Evolutionary conservation across 306 rosid genomes (phyloP), one percentile per base, ranked within the genome.

Genomic region (Hippophae tibetana): DNA sequence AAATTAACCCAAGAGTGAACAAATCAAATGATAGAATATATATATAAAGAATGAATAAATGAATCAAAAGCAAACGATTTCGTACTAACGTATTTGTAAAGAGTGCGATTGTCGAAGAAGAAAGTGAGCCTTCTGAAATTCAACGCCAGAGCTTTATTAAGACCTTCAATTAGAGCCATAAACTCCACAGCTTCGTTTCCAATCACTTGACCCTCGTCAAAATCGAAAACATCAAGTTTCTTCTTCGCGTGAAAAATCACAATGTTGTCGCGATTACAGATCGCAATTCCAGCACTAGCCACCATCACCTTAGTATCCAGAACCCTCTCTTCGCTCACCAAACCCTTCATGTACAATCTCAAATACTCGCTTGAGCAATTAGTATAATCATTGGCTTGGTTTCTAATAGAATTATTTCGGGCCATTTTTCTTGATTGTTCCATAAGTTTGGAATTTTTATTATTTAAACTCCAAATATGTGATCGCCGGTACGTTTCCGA

Each of bases 151-250:
- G 87, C 92, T 6, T 68, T 80, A 51, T 69, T 66, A 2, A 89
- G 74, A 4, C 77, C 97, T 74, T 86, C 95, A 41, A 89, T 76
- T 69, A 86, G 70, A 38, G 95, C 97, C 72, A 61, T 84, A 13
- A 65, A 52, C n/a, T 83, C 84, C 3, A 78, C 72, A 18, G 40
- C 76, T 31, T 5, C 8, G 62, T 63, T 85, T 60, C 40, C 60
- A 52, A 59, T 14, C 45, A 60, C 66, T 43, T 9, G 56, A 25
- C 75, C 72, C 56, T 73, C 56, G 23, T 52, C 18, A 65, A 85
- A 13, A 58, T 75, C 13, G 80, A 85, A 11, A 64, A 0, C 27
- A 83, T 18, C 2, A 82, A 67, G 18, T 63, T 72, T 78, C 23
- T 80, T 81, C 18, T 64, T 57, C 31, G 70, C 57, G 63, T 79